These are phyloP conservation scores for Botrytis tulipae DNA, from an alignment of 2,329 filamentous ascomycete genomes.

Conservation along the genomic window DNA sequence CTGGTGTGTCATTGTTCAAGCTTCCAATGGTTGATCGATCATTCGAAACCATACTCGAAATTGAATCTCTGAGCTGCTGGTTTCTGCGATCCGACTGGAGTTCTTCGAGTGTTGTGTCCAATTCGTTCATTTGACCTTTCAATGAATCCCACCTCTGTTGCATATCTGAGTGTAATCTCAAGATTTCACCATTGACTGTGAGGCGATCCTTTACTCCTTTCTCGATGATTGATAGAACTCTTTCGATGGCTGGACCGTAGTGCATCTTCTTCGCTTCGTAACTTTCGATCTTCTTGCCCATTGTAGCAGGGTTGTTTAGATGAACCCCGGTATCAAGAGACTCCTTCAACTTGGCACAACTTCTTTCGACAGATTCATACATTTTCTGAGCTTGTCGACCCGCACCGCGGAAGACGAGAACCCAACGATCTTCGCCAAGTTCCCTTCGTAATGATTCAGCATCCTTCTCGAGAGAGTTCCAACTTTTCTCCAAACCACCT, in stretches of 20 bases:
- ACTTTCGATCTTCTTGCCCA: slow-evolving; percentile 82
- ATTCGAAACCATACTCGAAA: slow-evolving; percentile 74
- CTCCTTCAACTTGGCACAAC: slow-evolving; percentile 77
- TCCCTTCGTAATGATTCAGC: slow-evolving; percentile 87
- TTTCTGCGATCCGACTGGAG: slow-evolving; percentile 60
- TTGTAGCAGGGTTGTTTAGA: slow-evolving; percentile 64
- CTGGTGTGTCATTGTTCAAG: slow-evolving; percentile 46
- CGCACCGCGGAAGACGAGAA: slow-evolving; percentile 90
- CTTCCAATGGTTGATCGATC: slow-evolving; percentile 49
- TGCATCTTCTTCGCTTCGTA: slow-evolving; percentile 95
- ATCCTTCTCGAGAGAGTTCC: slow-evolving; percentile 84
- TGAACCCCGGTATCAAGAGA: slow-evolving; percentile 73
- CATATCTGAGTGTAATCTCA: slow-evolving; percentile 82
- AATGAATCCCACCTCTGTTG: slow-evolving; percentile 76
- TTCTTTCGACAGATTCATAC: slow-evolving; percentile 91
- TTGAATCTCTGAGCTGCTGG: slow-evolving; percentile 83
- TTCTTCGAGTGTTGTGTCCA: slow-evolving; percentile 74
- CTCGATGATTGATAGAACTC: slow-evolving; percentile 88
- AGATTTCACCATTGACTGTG: slow-evolving; percentile 93
- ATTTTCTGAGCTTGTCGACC: slow-evolving; percentile 92
- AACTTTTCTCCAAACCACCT: slow-evolving; percentile 74
- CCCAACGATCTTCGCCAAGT: slow-evolving; percentile 92
- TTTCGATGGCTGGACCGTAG: slow-evolving; percentile 89
- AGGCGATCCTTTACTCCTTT: slow-evolving; percentile 94
- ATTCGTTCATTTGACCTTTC: slow-evolving; percentile 72